Evolutionary conservation across 2,329 filamentous ascomycete species (phyloP), one percentile per base, ranked within the genome.

Genomic region (Trichocomaceae sp.): DNA sequence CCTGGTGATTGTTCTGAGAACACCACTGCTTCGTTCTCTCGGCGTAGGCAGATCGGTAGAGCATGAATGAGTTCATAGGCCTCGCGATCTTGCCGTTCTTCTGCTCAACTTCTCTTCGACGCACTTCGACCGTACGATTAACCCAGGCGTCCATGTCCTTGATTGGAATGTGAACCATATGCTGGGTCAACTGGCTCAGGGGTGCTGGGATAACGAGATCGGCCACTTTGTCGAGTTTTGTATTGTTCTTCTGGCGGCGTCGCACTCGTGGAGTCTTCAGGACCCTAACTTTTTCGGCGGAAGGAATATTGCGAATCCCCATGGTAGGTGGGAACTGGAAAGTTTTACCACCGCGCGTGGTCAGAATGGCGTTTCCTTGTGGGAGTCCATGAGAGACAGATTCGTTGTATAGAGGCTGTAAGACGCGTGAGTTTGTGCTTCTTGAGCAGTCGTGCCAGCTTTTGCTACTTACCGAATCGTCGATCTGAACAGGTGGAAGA

Each of bases 41-140:
- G 57, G 95, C 88, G 67, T 89, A 96, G 6, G 90, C 89, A 61
- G 93, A 96, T 42, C 93, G 86, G 70, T 99, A 99, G 50, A 99
- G 78, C 87, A 99, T 96, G 75, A 97, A 99, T 0, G 89, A 92
- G 70, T 99, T 99, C 86, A 96, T 95, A 2, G 93, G 91, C 29
- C 93, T 81, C 64, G 92, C 90, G 62, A 97, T 81, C 68, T 91
- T 90, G 23, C 88, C 88, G 35, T 83, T 76, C 63, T 85, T 89
- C 63, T 82, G 80, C 44, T 83, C 80, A 9, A 86, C 83, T 69
- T 96, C 90, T 53, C 76, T 73, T 48, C 77, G 77, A 55, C 92
- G 82, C 6, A 79, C 79, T 55, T 88, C 84, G 1, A 77, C 72
- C 9, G 87, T 77, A 50, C 92, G 82, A 63, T 86, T 83, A 35